Base-by-base conservation (phyloP, 2,329 filamentous ascomycete genomes). In the Venturia carpophila region DNA sequence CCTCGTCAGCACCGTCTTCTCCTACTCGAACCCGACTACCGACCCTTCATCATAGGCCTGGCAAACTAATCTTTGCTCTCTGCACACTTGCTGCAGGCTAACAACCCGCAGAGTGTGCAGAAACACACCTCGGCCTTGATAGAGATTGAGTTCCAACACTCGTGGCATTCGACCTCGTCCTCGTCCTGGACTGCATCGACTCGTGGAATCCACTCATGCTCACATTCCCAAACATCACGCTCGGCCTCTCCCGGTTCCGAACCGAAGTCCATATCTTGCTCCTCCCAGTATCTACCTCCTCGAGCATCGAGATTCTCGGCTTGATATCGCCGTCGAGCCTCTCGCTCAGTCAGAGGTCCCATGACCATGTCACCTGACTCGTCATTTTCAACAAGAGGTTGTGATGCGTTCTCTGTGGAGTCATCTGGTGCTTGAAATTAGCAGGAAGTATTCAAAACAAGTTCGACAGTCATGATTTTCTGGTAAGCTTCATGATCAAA, bases 271-370 rank as follows among this genome's bases (percentile, higher is more conserved):
- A 63, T 19, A 13, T 21, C 61, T 34, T 63, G 41, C 11, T 7
- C 6, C 39, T 63, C 61, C 61, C 61, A 63, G 30, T 63, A 63
- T 27, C 41, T 21, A 19, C 34, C 41, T 5, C 41, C 24, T 63
- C 61, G 17, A 19, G 41, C 41, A 39, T 63, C 61, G 13, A 63
- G 34, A 49, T 63, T 63, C 17, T 43, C 39, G 34, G 60, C 43
- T 13, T 21, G 39, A 6, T 17, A 10, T 24, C 27, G 39, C 15
- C 39, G 60, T 27, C 43, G 39, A 45, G 30, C 43, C 21, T 43
- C 43, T 62, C 19, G 21, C 24, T 62, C 60, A 42, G 43, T 43
- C 15, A 27, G 9, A 2, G 39, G 60, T 21, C 60, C 60, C 24
- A 47, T 62, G 9, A 15, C 34, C 43, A 24, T n/a, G 3, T 37